Base-by-base conservation (phyloP, 768 basidiomycete species). In the Royoungia palumana region DNA sequence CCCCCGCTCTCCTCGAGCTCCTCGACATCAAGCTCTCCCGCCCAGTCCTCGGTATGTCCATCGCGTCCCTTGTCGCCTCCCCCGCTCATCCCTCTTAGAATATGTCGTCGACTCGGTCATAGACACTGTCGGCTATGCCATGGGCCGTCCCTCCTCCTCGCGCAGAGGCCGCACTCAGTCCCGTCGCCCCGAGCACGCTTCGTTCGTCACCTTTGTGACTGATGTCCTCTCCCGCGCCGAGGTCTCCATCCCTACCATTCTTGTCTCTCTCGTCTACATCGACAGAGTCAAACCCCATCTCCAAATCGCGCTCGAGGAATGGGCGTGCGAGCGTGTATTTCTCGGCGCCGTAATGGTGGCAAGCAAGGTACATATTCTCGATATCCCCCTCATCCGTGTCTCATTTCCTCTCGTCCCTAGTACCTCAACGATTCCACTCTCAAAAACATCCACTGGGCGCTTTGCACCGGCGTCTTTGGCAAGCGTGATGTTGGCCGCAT, bases 311-410 rank as follows among this genome's bases (percentile, higher is more conserved):
- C 72, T 87, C 51, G 86, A 89, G 62, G 82, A 88, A 60, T 89
- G 87, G 87, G 92, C 91, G 13, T 76, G 88, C 41, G 90, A 94
- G 69, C 83, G 92, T 35, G 91, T 94, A 25, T 94, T 94, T 70
- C 79, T 94, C 36, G 92, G 92, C 43, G 83, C 90, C n/a, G 69
- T 94, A 55, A 93, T 94, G 68, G 75, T 81, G 40, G 91, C 92
- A 7, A 85, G 85, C 70, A 94, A 94, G 76, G 85, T 87, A 64
- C 58, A 59, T 17, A 46, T 22, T 44, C 41, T 44, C 55, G 63
- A 14, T 14, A 32, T 69, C 35, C 56, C 47, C 56, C 47, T 22
- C 47, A 41, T 25, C 7, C 0, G 36, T 47, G 17, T 28, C 53
- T 58, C 6, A 56, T 28, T 17, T 24, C 46, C 28, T 40, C 44